These are phyloP conservation scores for Elsinoe necatrix DNA, from an alignment of 2,329 filamentous ascomycete species.

Conservation along the genomic window DNA sequence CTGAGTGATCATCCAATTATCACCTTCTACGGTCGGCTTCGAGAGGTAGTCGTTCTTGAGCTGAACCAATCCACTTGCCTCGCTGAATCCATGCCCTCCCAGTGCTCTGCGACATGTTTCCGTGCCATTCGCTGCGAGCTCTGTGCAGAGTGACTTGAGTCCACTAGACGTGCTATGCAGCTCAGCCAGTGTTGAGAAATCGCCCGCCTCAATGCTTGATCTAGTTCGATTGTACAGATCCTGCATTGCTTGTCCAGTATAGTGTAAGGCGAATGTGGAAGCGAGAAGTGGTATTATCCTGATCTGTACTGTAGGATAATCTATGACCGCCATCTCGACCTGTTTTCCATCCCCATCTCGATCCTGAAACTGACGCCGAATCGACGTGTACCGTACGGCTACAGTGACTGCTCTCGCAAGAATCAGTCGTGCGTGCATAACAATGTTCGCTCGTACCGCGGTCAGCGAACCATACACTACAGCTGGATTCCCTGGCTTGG, in stretches of 20 bases:
- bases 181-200: constrained; percentile 43
- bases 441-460: constrained; percentile 39
- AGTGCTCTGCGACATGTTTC: constrained; percentile 46
- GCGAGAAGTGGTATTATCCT: constrained; percentile 46
- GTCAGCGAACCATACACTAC: constrained; percentile 45
- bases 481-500: constrained; percentile 40
- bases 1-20: constrained; percentile 52
- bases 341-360: constrained; percentile 35
- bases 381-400: constrained; percentile 43
- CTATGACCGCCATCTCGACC: constrained; percentile 41
- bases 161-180: constrained; percentile 48
- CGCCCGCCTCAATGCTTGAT: constrained; percentile 39
- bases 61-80: constrained; percentile 45
- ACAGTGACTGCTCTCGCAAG: constrained; percentile 47
- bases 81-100: constrained; percentile 48
- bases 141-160: constrained; percentile 47
- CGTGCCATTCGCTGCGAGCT: constrained; percentile 45
- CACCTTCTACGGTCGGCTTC: constrained; percentile 48
- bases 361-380: constrained; percentile 44
- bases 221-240: constrained; percentile 40
- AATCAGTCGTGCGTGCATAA: constrained; percentile 45
- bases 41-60: constrained; percentile 45
- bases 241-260: constrained; percentile 43
- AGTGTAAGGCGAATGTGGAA: constrained; percentile 44
- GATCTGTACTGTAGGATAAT: constrained; percentile 49